Conservation (phyloP, 139 green algal genomes). For the Yamagishiella unicocca region DNA sequence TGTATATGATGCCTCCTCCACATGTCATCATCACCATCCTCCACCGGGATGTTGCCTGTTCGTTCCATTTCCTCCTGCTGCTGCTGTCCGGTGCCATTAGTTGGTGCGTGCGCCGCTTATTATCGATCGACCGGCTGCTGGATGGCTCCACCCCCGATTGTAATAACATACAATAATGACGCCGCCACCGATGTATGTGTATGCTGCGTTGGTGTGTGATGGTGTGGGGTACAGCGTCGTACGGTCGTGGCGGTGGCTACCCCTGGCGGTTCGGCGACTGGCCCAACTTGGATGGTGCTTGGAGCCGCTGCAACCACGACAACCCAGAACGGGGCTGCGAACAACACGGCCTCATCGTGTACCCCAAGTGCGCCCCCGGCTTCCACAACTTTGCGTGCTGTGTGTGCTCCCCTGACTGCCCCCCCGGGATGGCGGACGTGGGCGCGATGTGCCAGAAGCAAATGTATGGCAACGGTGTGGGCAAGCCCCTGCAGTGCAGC, state of each 20-base stretch:
- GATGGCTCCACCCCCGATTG: no score
- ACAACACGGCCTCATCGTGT: neutral
- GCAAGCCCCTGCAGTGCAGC: neutral
- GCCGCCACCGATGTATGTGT: no score
- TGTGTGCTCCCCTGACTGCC: constrained; percentile 5
- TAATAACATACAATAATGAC: no score
- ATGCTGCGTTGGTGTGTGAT: no score
- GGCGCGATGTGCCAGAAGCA: neutral
- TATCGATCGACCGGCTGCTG: no score
- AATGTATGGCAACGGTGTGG: neutral
- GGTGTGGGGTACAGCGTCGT: neutral
- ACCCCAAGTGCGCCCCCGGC: constrained; percentile 8
- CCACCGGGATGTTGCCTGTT: no score
- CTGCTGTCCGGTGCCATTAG: no score
- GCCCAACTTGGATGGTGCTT: neutral
- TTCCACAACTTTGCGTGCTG: constrained; percentile 7
- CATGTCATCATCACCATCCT: no score
- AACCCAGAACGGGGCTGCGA: neutral
- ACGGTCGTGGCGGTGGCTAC: constrained; percentile 2
- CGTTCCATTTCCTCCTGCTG: no score
- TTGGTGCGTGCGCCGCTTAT: no score
- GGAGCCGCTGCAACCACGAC: neutral
- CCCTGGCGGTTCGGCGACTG: neutral
- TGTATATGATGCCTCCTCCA: no score
- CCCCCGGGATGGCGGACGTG: neutral